Evolutionary conservation across 768 basidiomycete species (phyloP), one percentile per base, ranked within the genome.

Genomic region (Auricularia sp.): DNA sequence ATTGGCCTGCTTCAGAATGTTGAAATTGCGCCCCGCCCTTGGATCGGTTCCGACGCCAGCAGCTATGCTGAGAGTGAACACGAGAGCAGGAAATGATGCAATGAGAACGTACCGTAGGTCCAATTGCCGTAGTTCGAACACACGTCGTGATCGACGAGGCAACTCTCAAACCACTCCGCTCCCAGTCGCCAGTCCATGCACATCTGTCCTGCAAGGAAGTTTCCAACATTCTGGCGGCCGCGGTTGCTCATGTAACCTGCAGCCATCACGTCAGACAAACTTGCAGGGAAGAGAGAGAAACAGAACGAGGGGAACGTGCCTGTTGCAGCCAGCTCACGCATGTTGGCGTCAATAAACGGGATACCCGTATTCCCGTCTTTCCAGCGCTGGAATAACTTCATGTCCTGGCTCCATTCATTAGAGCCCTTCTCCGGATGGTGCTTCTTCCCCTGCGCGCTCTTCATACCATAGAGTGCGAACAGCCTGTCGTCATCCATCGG

Each of bases 81-180:
- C 6, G 21, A 16, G 10, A 51, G 11, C 14, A 5, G 14, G 11
- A 18, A 16, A 51, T 51, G 16, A 6, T 8, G 11, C 18, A 51
- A 51, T 16, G 14, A 8, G 14, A 18, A 21, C 47, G 18, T 51
- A 51, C 47, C 0, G 16, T 51, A 51, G 47, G 47, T 51, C 67
- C 67, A 68, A 35, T 68, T 68, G 18, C 67, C 67, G 66, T 65
- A 68, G 35, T 68, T 68, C 16, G 21, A 64, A 3, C 66, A 56
- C 6, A 66, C 65, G 67, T 76, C 75, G 62, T 77, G 75, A 64
- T 78, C 77, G 8, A 77, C 67, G 54, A 79, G 64, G 66, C 76
- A 73, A 61, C 70, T 72, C 66, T 80, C 79, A 67, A 79, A 80
- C 70, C 75, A 77, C 67, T 80, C 79, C n/a, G 78, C 79, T 3